Base-by-base conservation (phyloP, 2,329 filamentous ascomycete species). In the Alternaria incomplexa region DNA sequence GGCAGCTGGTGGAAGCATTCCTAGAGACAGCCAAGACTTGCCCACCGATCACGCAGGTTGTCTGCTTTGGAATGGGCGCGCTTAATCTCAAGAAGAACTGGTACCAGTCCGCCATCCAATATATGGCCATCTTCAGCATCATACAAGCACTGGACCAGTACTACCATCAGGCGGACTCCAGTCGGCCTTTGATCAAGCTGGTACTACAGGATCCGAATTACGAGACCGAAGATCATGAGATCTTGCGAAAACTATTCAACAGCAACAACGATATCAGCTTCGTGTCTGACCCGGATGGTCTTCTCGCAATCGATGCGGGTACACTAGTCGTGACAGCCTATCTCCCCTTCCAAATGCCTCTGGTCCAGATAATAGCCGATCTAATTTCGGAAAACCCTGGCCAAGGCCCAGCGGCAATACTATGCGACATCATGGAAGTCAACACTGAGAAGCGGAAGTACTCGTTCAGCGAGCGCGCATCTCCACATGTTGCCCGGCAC, bases 141-240 rank as follows among this genome's bases (percentile, higher is more conserved):
- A 67, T 67, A 3, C 26, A 48, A 1, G 23, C 30, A 3, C 57
- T 72, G 0, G 25, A 67, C 6, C 15, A 23, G 2, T 13, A 30
- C 1, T 61, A 68, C 36, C 43, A 11, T 6, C 9, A 25, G 3
- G n/a, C 28, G 6, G 45, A 61, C n/a, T 17, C 59, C 1, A 6
- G 13, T 2, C 15, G n/a, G 1, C n/a, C 26, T 12, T 9, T 23
- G 9, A 52, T 72, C 2, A 17, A 58, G 12, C 54, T 73, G n/a
- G 43, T 72, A 6, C 46, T 66, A 2, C 69, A 73, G 26, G 69
- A 73, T 32, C 72, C 72, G 1, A 56, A 44, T 23, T 73, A 73
- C 51, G 40, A 44, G 10, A 9, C 26, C 0, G 58, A 50, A 17
- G 71, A 69, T 20, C 17, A 32, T 7, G 5, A 52, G 5, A 56